Base-by-base conservation (phyloP, 805 yeast species). In the Kluyveromyces starmeri region DNA sequence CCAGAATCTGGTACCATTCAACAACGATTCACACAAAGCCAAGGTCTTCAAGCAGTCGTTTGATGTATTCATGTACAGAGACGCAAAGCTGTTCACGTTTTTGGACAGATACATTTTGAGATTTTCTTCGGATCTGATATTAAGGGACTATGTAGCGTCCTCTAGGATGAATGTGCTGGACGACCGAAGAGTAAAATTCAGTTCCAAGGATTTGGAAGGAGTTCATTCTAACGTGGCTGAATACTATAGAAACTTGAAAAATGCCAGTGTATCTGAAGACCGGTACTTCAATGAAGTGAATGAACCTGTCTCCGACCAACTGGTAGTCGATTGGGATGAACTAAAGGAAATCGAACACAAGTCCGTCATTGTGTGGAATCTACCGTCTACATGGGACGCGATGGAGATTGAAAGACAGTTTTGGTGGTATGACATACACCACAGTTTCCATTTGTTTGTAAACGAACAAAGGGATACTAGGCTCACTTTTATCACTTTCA, bases 401-500 rank as follows among this genome's bases (percentile, higher is more conserved):
- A 18, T 20, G 9, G 36, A 38, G 14, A n/a, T 43, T 30, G 33
- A 31, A 13, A 41, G 50, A 13, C 36, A 36, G 15, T 54, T 50
- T 32, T 55, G 60, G 60, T 47, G 47, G 30, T 56, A 56, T 37
- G 53, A 52, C 27, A 47, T 56, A 3, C 45, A 44, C 30, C 50
- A 53, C 30, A 45, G 52, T 34, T 48, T 51, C 29, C 47, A 45
- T 27, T 19, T 54, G 19, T 50, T 42, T 35, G 44, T 49, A 53
- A 44, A 45, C 11, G 34, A 38, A 6, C 32, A 35, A 1, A 42
- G 45, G 10, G 44, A 47, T 5, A 36, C 36, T 6, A 43, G 49
- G 7, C 41, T 56, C n/a, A 42, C 44, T 21, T 55, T 35, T 30
- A 31, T 56, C 23, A 46, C 51, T 14, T 79, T 79, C 44, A 60